Evolutionary conservation across 108 stramenopile genomes (phyloP).

Genomic region (Skeletonema tropicum): DNA sequence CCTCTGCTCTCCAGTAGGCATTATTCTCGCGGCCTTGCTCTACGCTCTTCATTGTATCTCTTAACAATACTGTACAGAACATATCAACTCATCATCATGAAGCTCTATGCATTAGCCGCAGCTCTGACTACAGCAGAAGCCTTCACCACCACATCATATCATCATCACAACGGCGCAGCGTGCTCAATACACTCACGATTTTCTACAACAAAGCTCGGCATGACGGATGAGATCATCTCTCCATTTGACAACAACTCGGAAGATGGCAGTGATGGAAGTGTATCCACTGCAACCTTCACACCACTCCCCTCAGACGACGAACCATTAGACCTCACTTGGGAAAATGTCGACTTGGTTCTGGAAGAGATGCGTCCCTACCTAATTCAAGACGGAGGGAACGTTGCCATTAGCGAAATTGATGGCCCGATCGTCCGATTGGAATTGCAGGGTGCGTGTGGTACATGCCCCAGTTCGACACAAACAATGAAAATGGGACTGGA

Average conservation of each 20-base stretch:
- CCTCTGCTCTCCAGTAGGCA: not conserved
- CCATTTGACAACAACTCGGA: conserved; percentile 44
- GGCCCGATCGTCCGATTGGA: conserved; percentile 94
- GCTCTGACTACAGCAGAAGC: conserved; percentile 3
- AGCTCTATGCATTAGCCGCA: not conserved
- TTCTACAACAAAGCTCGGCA: not conserved
- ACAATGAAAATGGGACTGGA: conserved; percentile 99
- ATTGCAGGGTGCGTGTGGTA: conserved; percentile 97
- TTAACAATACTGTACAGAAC: not conserved
- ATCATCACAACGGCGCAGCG: not conserved
- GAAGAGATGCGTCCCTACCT: conserved; percentile 93
- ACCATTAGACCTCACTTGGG: conserved; percentile 91
- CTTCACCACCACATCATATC: not conserved
- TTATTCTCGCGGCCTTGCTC: too few relatives aligned
- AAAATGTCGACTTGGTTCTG: conserved; percentile 94
- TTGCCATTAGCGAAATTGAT: conserved; percentile 92
- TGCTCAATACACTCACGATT: conserved; percentile 6
- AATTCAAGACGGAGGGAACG: conserved; percentile 94
- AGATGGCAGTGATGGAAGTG: conserved; percentile 13
- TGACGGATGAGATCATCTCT: conserved; percentile 46
- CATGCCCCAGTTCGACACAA: conserved; percentile 93
- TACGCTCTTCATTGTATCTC: not conserved
- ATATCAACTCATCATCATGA: not conserved
- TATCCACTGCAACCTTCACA: conserved; percentile 20
- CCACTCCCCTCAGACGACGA: conserved; percentile 47